phyloP scores from a whole-genome alignment of 805 yeast species.

The Ogataea ramenticola region DNA sequence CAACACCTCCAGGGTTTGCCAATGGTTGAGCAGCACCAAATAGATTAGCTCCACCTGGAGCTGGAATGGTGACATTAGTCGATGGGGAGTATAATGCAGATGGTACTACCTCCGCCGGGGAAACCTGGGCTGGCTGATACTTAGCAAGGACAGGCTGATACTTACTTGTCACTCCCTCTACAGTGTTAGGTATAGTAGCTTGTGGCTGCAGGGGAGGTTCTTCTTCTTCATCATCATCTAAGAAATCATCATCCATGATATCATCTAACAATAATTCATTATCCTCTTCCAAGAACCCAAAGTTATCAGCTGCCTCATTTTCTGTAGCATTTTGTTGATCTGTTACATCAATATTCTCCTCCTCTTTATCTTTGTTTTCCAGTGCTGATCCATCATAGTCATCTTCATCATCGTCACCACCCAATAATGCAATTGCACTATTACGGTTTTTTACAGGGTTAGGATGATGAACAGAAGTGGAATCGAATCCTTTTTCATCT shows the following conservation, averaged over 20 bases:
- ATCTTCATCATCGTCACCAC: neutral
- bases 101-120: neutral
- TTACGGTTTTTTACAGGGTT: neutral
- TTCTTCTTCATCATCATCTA: constrained; percentile 17
- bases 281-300: constrained; percentile 35
- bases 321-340: constrained; percentile 3
- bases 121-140: neutral
- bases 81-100: neutral
- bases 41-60: neutral
- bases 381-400: too few species aligned
- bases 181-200: neutral
- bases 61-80: neutral
- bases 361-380: neutral
- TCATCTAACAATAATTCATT: constrained; percentile 33
- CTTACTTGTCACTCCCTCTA: neutral
- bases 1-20: neutral
- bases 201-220: too few species aligned
- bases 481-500: neutral
- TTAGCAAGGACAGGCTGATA: constrained; percentile 1
- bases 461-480: constrained; percentile 4
- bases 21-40: neutral
- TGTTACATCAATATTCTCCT: constrained; percentile 3
- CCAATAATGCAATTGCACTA: neutral
- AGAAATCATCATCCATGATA: constrained; percentile 31
- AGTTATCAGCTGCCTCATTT: constrained; percentile 20